These are phyloP conservation scores for Sechiopsis laciniata DNA, from an alignment of 306 rosid species.

Conservation along the genomic window DNA sequence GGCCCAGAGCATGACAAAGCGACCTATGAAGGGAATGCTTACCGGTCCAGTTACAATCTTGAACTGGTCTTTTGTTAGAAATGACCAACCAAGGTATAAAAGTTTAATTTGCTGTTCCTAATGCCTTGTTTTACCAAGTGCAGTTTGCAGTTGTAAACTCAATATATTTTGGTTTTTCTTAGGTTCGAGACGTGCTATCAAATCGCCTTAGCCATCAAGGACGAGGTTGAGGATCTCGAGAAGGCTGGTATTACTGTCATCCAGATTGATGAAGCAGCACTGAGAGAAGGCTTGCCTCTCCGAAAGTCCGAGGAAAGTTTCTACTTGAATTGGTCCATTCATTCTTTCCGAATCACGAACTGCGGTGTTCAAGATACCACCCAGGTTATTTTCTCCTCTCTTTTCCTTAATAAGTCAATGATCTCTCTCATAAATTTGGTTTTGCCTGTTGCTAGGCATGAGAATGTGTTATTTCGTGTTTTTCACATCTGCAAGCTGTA, in stretches of 20 bases:
- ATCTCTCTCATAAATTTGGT: background rate
- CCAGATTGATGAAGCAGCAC: conserved; percentile 88
- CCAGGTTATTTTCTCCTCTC: conserved; percentile 37
- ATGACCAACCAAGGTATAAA: conserved; percentile 74
- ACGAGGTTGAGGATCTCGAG: conserved; percentile 90
- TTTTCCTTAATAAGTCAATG: background rate
- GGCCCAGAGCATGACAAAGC: conserved; percentile 76
- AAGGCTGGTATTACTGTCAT: conserved; percentile 66
- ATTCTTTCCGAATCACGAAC: conserved; percentile 82
- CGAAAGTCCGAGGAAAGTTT: conserved; percentile 64
- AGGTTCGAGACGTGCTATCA: conserved; percentile 81
- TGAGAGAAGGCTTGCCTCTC: conserved; percentile 76
- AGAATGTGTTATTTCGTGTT: background rate
- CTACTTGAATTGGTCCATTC: conserved; percentile 81
- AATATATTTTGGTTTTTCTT: conserved; percentile 14
- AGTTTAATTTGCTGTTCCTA: background rate
- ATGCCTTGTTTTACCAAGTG: background rate
- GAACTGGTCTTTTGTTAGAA: conserved; percentile 85
- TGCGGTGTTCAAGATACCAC: conserved; percentile 60
- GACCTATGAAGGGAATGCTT: conserved; percentile 93
- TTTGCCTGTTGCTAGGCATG: background rate
- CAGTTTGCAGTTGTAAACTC: background rate
- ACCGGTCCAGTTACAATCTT: conserved; percentile 84
- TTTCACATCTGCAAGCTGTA: background rate
- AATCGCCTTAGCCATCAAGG: conserved; percentile 84